Base-by-base conservation (phyloP, 2,329 filamentous ascomycete genomes). In the Fusarium subtropicale region DNA sequence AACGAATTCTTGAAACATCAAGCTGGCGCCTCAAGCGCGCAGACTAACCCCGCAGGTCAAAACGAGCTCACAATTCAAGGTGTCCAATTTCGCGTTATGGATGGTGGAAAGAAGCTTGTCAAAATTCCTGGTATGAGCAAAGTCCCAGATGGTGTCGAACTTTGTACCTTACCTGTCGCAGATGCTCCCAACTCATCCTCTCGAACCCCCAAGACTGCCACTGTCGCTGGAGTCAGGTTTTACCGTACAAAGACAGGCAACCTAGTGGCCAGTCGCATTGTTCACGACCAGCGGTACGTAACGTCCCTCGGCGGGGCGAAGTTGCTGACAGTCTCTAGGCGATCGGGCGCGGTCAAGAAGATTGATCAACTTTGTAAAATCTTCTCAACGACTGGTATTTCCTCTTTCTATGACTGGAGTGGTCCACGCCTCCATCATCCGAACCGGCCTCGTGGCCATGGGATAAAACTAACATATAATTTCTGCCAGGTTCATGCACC, bases 221-320 rank as follows among this genome's bases (percentile, higher is more conserved):
- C 84, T 8, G 83, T 97, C 64, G 92, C 91, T 54, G 92, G 93
- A 42, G 92, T 97, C 74, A 89, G 87, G 69, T 97, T 97, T 77
- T 86, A 93, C 74, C 88, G 94, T 71, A 97, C 92, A 79, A 97
- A 95, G 78, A 91, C 91, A 72, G 94, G 94, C 66, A 97, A 97
- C 73, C 86, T 97, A 28, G 91, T 94, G 75, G 91, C 93, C 57
- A 87, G 91, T 74, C 90, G 91, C 68, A 85, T 93, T 58, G 87
- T 95, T 63, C 90, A 90, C 77, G 89, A 90, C 67, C 91, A 92
- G 79, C 90, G 88, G 92, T 95, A 88, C 81, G 89, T 85, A 52
- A 31, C 60, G 57, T 71, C 62, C 54, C 47, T 62, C 38, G 24
- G 10, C 48, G 52, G 26, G 60, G 58, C 60, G 64, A 74, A 76